These are phyloP conservation scores for Echinochloa phyllopogon DNA, from an alignment of 176 grass and related monocot genomes.

Conservation along the genomic window DNA sequence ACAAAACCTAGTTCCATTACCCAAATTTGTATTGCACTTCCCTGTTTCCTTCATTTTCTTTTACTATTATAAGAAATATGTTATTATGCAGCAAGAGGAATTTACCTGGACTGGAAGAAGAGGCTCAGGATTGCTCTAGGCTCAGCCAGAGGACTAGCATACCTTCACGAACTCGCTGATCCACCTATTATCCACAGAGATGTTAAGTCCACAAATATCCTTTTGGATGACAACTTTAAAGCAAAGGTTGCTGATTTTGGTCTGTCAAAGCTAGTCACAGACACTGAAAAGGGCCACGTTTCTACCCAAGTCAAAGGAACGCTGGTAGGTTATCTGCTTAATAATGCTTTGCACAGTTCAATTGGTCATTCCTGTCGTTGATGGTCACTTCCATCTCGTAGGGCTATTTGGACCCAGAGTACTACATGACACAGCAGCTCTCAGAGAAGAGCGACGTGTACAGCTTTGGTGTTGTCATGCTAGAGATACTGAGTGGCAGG, in stretches of 20 bases:
- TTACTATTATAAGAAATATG: constrained; percentile 19
- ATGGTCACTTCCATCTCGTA: constrained; percentile 10
- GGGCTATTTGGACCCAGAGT: constrained; percentile 92
- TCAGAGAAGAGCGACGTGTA: constrained; percentile 88
- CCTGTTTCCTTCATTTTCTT: background rate
- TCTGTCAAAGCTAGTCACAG: constrained; percentile 66
- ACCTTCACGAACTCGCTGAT: constrained; percentile 86
- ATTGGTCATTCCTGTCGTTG: background rate
- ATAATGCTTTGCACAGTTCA: background rate
- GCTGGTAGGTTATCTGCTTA: constrained; percentile 51
- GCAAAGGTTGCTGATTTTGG: constrained; percentile 97
- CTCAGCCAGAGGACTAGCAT: constrained; percentile 79
- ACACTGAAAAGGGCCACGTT: constrained; percentile 72
- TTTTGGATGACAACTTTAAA: constrained; percentile 79
- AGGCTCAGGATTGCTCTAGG: constrained; percentile 77
- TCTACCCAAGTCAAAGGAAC: constrained; percentile 96
- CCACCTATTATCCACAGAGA: constrained; percentile 95
- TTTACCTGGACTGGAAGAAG: constrained; percentile 76
- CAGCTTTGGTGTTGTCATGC: constrained; percentile 83
- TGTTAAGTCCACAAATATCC: constrained; percentile 86
- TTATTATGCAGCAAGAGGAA: constrained; percentile 54
- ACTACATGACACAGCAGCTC: constrained; percentile 91
- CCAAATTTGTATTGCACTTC: background rate
- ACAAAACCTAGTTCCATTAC: constrained; percentile 14
- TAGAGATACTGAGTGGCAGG: constrained; percentile 67